These are phyloP conservation scores for Talaromyces borbonicus DNA, from an alignment of 495 filamentous ascomycete species.

Conservation along the genomic window DNA sequence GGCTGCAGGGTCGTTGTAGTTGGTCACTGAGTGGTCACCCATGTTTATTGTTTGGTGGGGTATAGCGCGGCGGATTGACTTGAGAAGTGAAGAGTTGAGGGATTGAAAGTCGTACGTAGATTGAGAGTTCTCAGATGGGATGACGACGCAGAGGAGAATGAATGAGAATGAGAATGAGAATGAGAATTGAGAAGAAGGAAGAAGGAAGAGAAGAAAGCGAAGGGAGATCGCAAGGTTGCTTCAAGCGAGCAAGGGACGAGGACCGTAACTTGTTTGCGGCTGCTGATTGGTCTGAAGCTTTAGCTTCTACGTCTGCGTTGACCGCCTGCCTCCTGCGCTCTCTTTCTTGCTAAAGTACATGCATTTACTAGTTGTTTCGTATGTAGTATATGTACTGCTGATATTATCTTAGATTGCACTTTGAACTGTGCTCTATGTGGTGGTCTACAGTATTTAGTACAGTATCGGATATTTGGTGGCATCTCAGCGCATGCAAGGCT, in stretches of 20 bases:
- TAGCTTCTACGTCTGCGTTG: not conserved
- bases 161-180: constrained; percentile 1
- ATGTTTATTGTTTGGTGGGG: constrained; percentile 18
- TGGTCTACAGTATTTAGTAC: too few relatives aligned
- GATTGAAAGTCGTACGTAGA: constrained; percentile 7
- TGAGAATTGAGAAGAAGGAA: constrained; percentile 5
- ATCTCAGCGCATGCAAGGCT: too few relatives aligned
- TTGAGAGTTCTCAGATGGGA: too few relatives aligned
- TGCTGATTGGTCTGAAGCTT: constrained; percentile 1
- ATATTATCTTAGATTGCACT: too few relatives aligned
- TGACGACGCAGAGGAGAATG: constrained; percentile 1
- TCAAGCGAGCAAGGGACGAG: constrained; percentile 11
- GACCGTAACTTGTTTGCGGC: constrained; percentile 10
- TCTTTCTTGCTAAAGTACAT: too few relatives aligned
- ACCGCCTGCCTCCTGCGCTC: too few relatives aligned
- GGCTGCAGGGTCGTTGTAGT: constrained; percentile 21
- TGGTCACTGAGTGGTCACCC: constrained; percentile 24
- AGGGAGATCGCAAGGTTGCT: constrained; percentile 19
- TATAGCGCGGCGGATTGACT: not conserved
- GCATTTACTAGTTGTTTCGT: too few relatives aligned
- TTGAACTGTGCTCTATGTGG: too few relatives aligned
- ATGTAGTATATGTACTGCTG: too few relatives aligned
- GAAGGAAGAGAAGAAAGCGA: not conserved
- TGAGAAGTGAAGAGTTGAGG: not conserved
- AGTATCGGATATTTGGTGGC: too few relatives aligned